Evolutionary conservation across 768 basidiomycete species (phyloP), one percentile per base, ranked within the genome.

Genomic region (Mycena chlorophos): DNA sequence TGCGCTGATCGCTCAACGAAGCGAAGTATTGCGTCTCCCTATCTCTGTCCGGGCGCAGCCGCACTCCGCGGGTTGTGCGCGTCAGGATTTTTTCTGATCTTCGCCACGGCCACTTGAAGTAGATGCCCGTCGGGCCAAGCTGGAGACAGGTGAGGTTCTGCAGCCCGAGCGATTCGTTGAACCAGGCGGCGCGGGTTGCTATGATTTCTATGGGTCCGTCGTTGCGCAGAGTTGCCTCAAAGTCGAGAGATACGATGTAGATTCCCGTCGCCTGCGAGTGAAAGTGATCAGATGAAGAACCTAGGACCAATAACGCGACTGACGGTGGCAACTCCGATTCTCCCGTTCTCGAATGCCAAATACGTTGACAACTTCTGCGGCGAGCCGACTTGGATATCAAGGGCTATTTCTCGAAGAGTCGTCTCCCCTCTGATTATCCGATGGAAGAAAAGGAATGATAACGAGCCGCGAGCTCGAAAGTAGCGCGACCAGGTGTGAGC

Each of bases 401-500:
- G 45, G 5, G 45, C 45, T 25, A 46, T 46, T n/a, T 46, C 23
- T 25, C 45, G 45, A 26, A 46, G 14, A 27, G 45, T 46, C 5
- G 23, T 23, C 5, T 23, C 6, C 26, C 45, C 45, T 13, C 27
- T 25, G 25, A 46, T 27, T 20, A 46, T 20, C 40, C 40, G 40
- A 42, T 22, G 74, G 42, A 80, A 80, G 52, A 76, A 63, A 25
- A 5, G 70, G 74, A 1, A 81, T 65, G 12, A 82, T 61, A 8
- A 82, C 46, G 1, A 82, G 60, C n/a, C 72, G 65, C 1, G 77
- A 76, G 13, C 71, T 73, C 14, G 63, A 57, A 25, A 75, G 60
- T 29, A 81, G 64, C 2, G 71, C 69, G 5, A 70, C 77, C 12
- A 83, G 61, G 60, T 83, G 80, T n/a, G 67, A 67, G n/a, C 79